A percentile compares a stretch with the other conserved stretches of the same genome.
Evolutionary conservation across 1,284 basidiomycete genomes (phyloP).

Genomic region (Exobasidium rhododendri): DNA sequence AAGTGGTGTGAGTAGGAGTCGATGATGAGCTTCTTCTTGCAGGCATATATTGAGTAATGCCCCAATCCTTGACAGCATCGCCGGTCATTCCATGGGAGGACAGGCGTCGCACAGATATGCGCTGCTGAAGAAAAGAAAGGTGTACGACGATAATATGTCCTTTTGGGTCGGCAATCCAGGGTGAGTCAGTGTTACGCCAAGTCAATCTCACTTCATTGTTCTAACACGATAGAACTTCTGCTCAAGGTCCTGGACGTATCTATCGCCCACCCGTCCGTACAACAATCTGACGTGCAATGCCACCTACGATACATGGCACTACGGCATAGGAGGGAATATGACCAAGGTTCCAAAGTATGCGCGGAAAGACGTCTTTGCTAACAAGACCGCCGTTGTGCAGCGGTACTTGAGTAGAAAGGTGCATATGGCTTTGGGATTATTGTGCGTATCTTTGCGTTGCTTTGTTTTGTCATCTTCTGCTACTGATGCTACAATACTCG

Average conservation of each 20-base stretch:
- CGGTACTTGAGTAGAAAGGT: slow-evolving; percentile 34
- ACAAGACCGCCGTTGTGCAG: slow-evolving; percentile 28
- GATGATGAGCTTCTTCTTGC: too few species aligned
- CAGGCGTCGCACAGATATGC: slow-evolving; percentile 43
- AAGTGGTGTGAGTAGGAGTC: too few species aligned
- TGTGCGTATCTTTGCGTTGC: too few species aligned
- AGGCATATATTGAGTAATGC: too few species aligned
- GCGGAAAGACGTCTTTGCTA: slow-evolving; percentile 33
- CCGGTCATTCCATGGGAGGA: slow-evolving; percentile 50
- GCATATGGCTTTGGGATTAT: slow-evolving; percentile 38
- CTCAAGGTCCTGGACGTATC: slow-evolving; percentile 34
- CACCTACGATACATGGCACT: slow-evolving; percentile 34
- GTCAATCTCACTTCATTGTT: not conserved
- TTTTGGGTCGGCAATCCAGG: slow-evolving; percentile 52
- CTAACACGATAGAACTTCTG: too few species aligned
- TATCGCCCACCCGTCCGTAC: slow-evolving; percentile 31
- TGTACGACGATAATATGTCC: slow-evolving; percentile 40
- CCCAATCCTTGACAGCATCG: too few species aligned
- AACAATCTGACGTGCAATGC: slow-evolving; percentile 15
- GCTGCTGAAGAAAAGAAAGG: slow-evolving; percentile 35
- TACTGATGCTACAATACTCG: too few species aligned
- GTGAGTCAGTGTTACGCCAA: not conserved
- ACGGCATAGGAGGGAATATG: slow-evolving; percentile 33
- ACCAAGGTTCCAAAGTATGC: slow-evolving; percentile 32
- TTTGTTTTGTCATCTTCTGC: too few species aligned